These are phyloP conservation scores for Leccinum pellstonianum DNA, from an alignment of 768 basidiomycete species.

Conservation along the genomic window DNA sequence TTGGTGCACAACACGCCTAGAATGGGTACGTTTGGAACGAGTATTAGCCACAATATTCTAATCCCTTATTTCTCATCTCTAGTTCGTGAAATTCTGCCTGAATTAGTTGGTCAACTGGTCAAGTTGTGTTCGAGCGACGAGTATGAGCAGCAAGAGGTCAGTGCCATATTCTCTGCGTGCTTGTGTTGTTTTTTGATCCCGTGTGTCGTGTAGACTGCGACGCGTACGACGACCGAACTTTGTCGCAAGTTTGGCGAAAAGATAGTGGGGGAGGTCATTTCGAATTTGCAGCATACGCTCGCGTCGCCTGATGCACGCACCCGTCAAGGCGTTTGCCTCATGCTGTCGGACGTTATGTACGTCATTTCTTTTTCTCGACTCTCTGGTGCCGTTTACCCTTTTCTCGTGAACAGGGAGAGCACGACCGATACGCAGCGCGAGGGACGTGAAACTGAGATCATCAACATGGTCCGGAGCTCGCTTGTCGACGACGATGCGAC, in stretches of 20 bases:
- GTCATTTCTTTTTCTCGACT: slow-evolving; percentile 23
- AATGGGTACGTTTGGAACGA: slow-evolving; percentile 53
- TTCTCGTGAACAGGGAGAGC: slow-evolving; percentile 46
- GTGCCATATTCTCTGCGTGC: not conserved
- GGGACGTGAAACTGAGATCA: slow-evolving; percentile 85
- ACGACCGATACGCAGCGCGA: slow-evolving; percentile 82
- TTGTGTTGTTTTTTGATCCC: not conserved
- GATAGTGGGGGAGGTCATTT: slow-evolving; percentile 79
- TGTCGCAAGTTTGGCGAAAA: slow-evolving; percentile 96
- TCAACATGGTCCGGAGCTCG: slow-evolving; percentile 76
- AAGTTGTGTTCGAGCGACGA: slow-evolving; percentile 75
- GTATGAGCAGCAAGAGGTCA: slow-evolving; percentile 87
- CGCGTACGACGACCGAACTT: slow-evolving; percentile 80
- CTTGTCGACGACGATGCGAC: slow-evolving; percentile 86
- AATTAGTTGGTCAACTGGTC: slow-evolving; percentile 78
- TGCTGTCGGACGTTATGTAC: slow-evolving; percentile 86
- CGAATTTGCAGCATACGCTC: slow-evolving; percentile 68
- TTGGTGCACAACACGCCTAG: slow-evolving; percentile 92
- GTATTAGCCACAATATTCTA: not conserved
- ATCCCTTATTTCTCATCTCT: slow-evolving; percentile 12
- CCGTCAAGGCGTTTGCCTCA: slow-evolving; percentile 82
- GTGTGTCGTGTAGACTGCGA: slow-evolving; percentile 58
- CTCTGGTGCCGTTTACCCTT: accelerated
- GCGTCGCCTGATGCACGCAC: slow-evolving; percentile 62
- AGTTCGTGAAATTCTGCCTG: slow-evolving; percentile 89